phyloP scores from a whole-genome alignment of 495 filamentous ascomycete genomes.

The Entonaema liquescens region DNA sequence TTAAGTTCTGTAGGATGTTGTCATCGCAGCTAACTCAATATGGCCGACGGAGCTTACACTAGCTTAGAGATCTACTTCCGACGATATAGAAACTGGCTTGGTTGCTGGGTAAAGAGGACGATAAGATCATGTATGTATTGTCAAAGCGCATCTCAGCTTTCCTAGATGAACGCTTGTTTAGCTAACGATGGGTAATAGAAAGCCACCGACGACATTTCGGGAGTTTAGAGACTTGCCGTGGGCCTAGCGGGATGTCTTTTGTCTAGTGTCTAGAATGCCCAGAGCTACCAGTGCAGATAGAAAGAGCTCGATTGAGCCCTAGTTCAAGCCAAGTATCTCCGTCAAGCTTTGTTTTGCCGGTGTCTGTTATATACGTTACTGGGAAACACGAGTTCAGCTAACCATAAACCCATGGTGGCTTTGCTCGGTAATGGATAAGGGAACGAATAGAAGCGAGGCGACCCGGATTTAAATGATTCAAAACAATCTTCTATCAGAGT shows the following conservation, averaged over 20 bases:
- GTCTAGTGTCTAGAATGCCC: slow-evolving; percentile 1
- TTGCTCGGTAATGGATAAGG: not conserved
- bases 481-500: slow-evolving; percentile 14
- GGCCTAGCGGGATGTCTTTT: slow-evolving; percentile 7
- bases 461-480: not conserved
- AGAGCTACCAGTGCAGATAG: not conserved
- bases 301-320: not conserved
- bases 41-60: not conserved
- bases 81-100: not conserved
- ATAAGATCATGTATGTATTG: not conserved
- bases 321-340: not conserved
- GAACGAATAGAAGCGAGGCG: not conserved
- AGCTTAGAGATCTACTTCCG: slow-evolving; percentile 7
- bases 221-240: slow-evolving; percentile 14
- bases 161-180: slow-evolving; percentile 7
- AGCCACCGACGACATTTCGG: slow-evolving; percentile 10
- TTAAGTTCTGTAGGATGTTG: not conserved
- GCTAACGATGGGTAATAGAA: slow-evolving; percentile 11
- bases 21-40: slow-evolving; percentile 6
- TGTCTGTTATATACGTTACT: not conserved
- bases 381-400: not conserved
- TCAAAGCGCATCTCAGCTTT: slow-evolving; percentile 9
- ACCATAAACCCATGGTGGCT: not conserved
- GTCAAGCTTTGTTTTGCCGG: not conserved
- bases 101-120: not conserved